Evolutionary conservation across 192 early-diverging fungal species (phyloP), one percentile per base, ranked within the genome.

Genomic region (Coemansia umbellata): DNA sequence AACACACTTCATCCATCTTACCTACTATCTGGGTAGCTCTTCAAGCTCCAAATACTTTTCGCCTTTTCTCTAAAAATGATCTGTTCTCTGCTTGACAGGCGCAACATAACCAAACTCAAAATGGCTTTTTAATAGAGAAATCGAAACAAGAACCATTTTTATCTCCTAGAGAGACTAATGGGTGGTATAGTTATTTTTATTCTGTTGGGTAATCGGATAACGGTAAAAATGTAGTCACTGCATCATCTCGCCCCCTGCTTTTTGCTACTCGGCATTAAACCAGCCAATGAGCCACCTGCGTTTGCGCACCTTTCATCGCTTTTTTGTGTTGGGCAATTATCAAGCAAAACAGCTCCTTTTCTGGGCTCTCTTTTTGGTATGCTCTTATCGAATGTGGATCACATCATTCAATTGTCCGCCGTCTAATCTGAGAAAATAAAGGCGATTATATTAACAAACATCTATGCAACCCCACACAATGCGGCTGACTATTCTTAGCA

Each of bases 221-320:
- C n/a, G n/a, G n/a, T n/a, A n/a, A n/a, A n/a, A n/a, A n/a, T n/a
- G 18, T 31, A 1, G 3, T 9, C 8, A 35, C 33, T 35, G 14
- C 19, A 2, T 17, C 27, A 10, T 47, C 31, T 26, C 19, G 30
- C 8, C 11, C 30, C 21, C 50, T 37, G 50, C 50, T 22, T n/a
- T n/a, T n/a, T n/a, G n/a, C n/a, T n/a, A n/a, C n/a, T 22, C 60
- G 60, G 60, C 60, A 40, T 30, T 54, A 31, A 23, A 53, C 13
- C 19, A 49, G 30, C 60, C 60, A 62, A 62, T 62, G 11, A 17
- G 39, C 43, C 30, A 23, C 7, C 18, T n/a, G 18, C 14, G 26
- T 10, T 19, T 19, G 5, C 5, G 2, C 17, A 15, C 18, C 2
- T 10, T 40, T 10, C 39, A 26, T 24, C 37, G 24, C 14, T 17